Percentiles rank a stretch among this genome's conserved stretches.
Conservation (phyloP, 2,329 filamentous ascomycete genomes). For the Diaporthe eres region DNA sequence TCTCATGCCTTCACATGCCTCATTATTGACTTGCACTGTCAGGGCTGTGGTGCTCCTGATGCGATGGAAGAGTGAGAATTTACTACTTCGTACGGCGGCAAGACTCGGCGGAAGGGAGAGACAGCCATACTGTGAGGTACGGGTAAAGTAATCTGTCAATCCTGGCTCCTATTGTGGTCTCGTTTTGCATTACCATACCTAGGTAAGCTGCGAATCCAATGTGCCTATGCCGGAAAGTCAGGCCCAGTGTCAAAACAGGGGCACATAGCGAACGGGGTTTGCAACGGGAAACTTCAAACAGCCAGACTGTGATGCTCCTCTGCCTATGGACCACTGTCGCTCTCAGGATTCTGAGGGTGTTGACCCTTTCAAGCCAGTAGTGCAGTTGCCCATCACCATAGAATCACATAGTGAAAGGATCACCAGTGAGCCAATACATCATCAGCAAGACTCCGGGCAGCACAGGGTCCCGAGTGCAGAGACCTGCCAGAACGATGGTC, state of each 20-base stretch:
- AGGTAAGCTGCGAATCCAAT: background rate
- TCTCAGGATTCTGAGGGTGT: no score
- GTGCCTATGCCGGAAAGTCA: background rate
- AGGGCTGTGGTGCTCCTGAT: background rate
- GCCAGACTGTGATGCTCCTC: no score
- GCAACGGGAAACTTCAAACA: no score
- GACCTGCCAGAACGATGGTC: background rate
- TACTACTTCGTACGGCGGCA: background rate
- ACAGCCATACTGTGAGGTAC: background rate
- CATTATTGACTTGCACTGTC: background rate
- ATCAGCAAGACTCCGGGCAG: background rate
- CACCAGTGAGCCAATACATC: background rate
- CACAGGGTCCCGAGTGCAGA: no score
- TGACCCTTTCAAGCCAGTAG: no score
- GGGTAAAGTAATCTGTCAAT: background rate
- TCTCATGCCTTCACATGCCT: background rate
- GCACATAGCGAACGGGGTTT: background rate
- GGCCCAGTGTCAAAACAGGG: no score
- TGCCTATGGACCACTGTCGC: no score
- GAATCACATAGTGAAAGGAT: background rate
- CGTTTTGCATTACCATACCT: background rate
- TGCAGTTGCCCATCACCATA: no score
- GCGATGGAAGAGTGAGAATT: background rate
- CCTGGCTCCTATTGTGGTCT: background rate
- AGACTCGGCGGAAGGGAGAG: no score